Evolutionary conservation across 495 filamentous ascomycete genomes (phyloP), one percentile per base, ranked within the genome.

Genomic region (Neurospora terricola): DNA sequence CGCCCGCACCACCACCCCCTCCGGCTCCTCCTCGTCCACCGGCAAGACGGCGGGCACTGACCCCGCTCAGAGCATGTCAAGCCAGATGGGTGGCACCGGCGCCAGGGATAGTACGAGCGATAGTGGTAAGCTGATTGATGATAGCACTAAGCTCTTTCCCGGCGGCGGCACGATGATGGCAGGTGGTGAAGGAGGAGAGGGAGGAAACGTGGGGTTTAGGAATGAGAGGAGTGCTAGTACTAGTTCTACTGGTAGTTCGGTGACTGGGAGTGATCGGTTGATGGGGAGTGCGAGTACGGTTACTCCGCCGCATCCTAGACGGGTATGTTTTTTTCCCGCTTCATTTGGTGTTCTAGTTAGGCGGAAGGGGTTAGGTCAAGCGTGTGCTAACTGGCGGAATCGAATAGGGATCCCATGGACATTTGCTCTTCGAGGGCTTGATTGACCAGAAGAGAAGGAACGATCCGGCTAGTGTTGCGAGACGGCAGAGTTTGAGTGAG

Each of bases 401-500:
- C 1, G 3, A 34, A 34, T 34, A 84, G 81, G 73, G 77, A 72
- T 85, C 84, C 0, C 78, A 80, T 39, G 75, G 38, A 39, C 40
- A 43, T 43, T 2, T 76, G 18, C 75, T 81, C 40, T 86, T 85
- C 76, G 81, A 85, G 16, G 74, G 77, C 43, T 81, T 86, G n/a
- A 78, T 79, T 66, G 81, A 76, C 43, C 81, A 83, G 70, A 86
- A 85, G 77, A 83, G 84, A 74, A 73, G 69, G 38, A 76, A 77
- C 72, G 83, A 86, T 70, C 79, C 83, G 12, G 72, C 2, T 68
- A 80, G 81, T 2, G 39, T 82, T 2, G 83, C 83, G 30, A 77
- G 84, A 42, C 83, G 84, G 5, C 80, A 83, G 76, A 84, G 82
- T 73, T 75, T 86, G 34, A 79, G 77, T 72, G 84, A 86, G 69